These are phyloP conservation scores for Basipetospora sp. DNA, from an alignment of 2,329 filamentous ascomycete genomes.

Conservation along the genomic window DNA sequence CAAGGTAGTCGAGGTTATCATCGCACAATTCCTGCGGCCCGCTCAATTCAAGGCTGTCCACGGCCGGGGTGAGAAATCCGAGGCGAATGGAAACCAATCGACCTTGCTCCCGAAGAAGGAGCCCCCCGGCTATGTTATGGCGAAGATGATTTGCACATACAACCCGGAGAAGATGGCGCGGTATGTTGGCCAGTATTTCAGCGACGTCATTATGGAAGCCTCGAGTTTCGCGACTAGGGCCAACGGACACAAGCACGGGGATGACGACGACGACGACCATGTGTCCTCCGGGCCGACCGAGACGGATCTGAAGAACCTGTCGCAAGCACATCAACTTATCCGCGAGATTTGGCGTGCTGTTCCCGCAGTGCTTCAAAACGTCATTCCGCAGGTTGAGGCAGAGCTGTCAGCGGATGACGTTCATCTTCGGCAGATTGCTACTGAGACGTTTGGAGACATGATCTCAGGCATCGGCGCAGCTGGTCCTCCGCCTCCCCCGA, in stretches of 20 bases:
- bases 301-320: conserved; percentile 72
- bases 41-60: conserved; percentile 35
- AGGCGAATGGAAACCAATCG: conserved; percentile 60
- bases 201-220: conserved; percentile 85
- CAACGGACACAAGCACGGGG: conserved; percentile 43
- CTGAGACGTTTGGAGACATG: conserved; percentile 89
- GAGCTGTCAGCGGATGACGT: conserved; percentile 84
- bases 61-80: conserved; percentile 23
- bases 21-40: conserved; percentile 87
- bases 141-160: conserved; percentile 79
- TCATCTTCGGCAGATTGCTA: conserved; percentile 71
- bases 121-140: conserved; percentile 89
- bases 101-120: conserved; percentile 77
- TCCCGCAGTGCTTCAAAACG: conserved; percentile 76
- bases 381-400: conserved; percentile 83
- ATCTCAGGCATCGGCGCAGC: conserved; percentile 85
- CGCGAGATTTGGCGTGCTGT: conserved; percentile 88
- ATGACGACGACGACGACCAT: conserved; percentile 51
- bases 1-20: conserved; percentile 78
- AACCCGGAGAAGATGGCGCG: conserved; percentile 89
- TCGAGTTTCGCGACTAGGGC: conserved; percentile 42
- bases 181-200: conserved; percentile 91
- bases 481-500: conserved; percentile 58
- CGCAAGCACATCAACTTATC: conserved; percentile 77
- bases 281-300: conserved; percentile 52